phyloP scores from a whole-genome alignment of 2,329 filamentous ascomycete genomes.

The Sclerotinia minor region DNA sequence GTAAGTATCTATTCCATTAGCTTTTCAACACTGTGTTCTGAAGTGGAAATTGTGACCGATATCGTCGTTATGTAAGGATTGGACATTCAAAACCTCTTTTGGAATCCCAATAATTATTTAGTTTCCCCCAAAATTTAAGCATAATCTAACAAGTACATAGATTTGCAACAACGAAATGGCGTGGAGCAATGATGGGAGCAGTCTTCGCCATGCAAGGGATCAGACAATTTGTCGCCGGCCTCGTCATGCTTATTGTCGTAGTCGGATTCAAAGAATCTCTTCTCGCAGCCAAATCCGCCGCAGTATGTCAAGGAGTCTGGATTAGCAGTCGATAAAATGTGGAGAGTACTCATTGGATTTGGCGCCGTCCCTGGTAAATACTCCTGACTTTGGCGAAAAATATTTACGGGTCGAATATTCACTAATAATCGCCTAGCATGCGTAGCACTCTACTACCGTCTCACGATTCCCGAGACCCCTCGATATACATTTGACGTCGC shows the following conservation, averaged over 20 bases:
- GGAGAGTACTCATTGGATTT: constrained; percentile 73
- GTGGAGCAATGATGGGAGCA: constrained; percentile 82
- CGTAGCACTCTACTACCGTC: constrained; percentile 77
- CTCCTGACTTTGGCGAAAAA: background rate
- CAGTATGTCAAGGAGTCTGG: constrained; percentile 62
- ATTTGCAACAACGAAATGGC: constrained; percentile 82
- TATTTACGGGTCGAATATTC: background rate
- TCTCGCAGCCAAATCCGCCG: constrained; percentile 50
- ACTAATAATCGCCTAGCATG: constrained; percentile 50
- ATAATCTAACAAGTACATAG: constrained; percentile 8
- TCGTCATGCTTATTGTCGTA: constrained; percentile 74
- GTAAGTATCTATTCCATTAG: constrained; percentile 18
- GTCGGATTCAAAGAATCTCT: constrained; percentile 69
- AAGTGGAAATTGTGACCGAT: background rate
- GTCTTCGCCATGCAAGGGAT: constrained; percentile 89
- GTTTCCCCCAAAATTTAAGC: no score
- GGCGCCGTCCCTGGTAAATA: constrained; percentile 52
- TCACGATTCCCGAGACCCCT: constrained; percentile 85
- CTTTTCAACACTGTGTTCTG: background rate
- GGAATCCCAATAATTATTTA: background rate
- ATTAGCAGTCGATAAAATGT: constrained; percentile 80
- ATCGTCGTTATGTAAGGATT: background rate
- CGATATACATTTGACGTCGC: constrained; percentile 85
- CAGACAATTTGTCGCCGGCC: constrained; percentile 74
- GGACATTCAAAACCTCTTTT: no score